Percentiles rank a stretch among this genome's conserved stretches.
Conservation (phyloP, 257 asterid species). For the Solanum dulcamara region DNA sequence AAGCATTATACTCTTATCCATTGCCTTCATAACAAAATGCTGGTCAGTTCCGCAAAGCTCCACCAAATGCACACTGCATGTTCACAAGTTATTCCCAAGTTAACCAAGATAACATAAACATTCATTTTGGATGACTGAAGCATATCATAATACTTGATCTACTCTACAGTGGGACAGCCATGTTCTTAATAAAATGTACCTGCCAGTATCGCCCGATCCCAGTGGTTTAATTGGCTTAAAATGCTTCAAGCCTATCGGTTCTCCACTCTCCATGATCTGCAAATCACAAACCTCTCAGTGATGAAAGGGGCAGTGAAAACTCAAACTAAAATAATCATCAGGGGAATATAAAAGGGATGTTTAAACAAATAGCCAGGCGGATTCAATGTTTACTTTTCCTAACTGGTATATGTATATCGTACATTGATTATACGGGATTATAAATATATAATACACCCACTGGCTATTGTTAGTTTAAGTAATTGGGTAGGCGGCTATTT, state of each 20-base stretch:
- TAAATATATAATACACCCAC: too few species aligned
- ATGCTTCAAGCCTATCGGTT: slow-evolving; percentile 75
- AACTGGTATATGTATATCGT: not conserved
- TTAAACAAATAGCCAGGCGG: not conserved
- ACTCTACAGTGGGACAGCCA: not conserved
- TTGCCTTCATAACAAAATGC: slow-evolving; percentile 88
- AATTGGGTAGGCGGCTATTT: too few species aligned
- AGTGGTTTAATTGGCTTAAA: slow-evolving; percentile 88
- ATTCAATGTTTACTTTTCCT: not conserved
- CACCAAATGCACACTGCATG: slow-evolving; percentile 83
- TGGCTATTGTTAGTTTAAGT: too few species aligned
- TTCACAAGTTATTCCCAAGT: not conserved
- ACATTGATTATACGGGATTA: not conserved
- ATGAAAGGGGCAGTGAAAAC: not conserved
- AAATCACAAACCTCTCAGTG: not conserved
- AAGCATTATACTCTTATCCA: slow-evolving; percentile 94
- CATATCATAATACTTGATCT: not conserved
- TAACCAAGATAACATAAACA: not conserved
- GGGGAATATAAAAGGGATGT: not conserved
- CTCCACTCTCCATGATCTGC: slow-evolving; percentile 69
- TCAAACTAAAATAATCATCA: not conserved
- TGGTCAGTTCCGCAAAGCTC: slow-evolving; percentile 82
- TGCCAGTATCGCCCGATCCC: slow-evolving; percentile 98
- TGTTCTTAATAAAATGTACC: slow-evolving; percentile 22
- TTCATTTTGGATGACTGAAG: not conserved